phyloP scores from a whole-genome alignment of 108 stramenopile species.

The Fistulifera pelliculosa region DNA sequence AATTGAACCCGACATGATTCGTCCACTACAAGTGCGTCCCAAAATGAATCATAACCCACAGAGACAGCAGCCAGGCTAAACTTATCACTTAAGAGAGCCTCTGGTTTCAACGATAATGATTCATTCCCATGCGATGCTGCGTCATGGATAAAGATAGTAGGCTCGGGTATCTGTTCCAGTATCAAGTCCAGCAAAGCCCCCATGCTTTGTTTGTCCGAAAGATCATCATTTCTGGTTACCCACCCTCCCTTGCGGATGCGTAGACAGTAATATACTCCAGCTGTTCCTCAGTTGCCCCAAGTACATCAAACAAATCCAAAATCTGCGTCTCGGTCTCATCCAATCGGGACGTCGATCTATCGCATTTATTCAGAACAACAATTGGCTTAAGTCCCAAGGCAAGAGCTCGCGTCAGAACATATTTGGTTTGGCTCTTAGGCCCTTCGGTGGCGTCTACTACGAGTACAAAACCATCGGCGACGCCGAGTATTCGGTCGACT shows the following conservation, averaged over 20 bases:
- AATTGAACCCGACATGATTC: conserved; percentile 61
- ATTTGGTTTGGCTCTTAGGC: conserved; percentile 95
- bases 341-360: conserved; percentile 70
- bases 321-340: conserved; percentile 86
- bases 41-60: conserved; percentile 82
- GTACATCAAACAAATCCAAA: conserved; percentile 81
- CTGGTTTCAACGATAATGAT: conserved; percentile 14
- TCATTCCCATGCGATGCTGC: conserved; percentile 9
- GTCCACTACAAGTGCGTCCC: conserved; percentile 76
- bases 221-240: conserved; percentile 51
- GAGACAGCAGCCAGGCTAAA: conserved; percentile 83
- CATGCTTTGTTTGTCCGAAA: conserved; percentile 45
- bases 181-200: conserved; percentile 75
- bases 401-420: conserved; percentile 89
- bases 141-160: conserved; percentile 25
- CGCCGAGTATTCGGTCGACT: conserved; percentile 86
- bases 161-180: conserved; percentile 67
- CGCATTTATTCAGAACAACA: conserved; percentile 97
- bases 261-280: conserved; percentile 90
- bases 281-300: conserved; percentile 83
- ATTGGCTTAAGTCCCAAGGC: conserved; percentile 71
- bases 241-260: conserved; percentile 85
- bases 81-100: conserved; percentile 30
- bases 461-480: conserved; percentile 90
- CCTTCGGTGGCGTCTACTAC: conserved; percentile 87